A percentile compares a stretch with the other conserved stretches of the same genome.
phyloP scores from a whole-genome alignment of 2,329 filamentous ascomycete species.

The Epicoccum nigrum region DNA sequence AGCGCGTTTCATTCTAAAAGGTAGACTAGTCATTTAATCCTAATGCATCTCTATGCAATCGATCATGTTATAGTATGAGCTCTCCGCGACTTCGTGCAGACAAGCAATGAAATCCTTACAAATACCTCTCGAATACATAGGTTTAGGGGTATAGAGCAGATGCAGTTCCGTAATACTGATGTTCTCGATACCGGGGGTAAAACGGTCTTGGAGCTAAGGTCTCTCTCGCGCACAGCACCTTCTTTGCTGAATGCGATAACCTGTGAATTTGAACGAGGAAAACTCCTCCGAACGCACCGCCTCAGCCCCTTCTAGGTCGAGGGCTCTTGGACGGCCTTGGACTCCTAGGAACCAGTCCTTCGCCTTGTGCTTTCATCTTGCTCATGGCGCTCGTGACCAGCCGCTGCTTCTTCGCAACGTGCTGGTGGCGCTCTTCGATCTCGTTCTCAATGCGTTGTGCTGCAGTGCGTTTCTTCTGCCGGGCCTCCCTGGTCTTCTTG shows the following conservation, averaged over 20 bases:
- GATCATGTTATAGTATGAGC: no score
- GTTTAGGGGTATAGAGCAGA: no score
- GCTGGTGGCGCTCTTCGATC: conserved; percentile 59
- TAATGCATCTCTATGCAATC: no score
- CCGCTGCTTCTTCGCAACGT: conserved; percentile 56
- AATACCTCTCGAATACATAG: no score
- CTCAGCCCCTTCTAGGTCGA: conserved; percentile 16
- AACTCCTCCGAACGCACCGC: neutral
- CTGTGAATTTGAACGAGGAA: no score
- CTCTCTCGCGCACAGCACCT: no score
- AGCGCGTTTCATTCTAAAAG: neutral
- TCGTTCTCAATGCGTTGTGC: conserved; percentile 62
- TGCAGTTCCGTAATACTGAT: no score
- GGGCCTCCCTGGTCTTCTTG: conserved; percentile 57
- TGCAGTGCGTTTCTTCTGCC: conserved; percentile 60
- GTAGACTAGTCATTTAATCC: neutral
- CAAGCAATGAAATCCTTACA: no score
- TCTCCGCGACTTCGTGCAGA: no score
- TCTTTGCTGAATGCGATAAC: no score
- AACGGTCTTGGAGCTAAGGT: no score
- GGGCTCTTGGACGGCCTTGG: conserved; percentile 39
- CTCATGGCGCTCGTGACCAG: conserved; percentile 57
- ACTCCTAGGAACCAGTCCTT: conserved; percentile 56
- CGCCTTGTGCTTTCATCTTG: conserved; percentile 62
- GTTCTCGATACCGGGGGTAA: no score